A percentile compares a stretch with the other conserved stretches of the same genome.
These are phyloP conservation scores for Apophysomyces ossiformis DNA, from an alignment of 371 early-diverging fungal genomes.

Conservation along the genomic window DNA sequence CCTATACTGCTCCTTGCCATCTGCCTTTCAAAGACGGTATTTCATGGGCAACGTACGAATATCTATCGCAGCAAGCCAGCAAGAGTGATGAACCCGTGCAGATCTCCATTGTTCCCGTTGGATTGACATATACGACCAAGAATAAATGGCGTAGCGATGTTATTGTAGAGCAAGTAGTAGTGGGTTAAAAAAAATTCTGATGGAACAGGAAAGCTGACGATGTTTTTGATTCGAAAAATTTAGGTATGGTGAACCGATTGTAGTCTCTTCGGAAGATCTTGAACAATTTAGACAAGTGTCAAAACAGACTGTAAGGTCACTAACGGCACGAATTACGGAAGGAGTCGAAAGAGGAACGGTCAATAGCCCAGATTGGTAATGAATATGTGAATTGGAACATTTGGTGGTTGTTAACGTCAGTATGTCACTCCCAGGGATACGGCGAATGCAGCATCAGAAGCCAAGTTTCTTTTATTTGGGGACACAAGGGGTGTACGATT, in stretches of 20 bases:
- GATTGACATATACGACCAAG: slow-evolving; percentile 62
- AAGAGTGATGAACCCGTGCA: neutral
- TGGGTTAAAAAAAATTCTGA: neutral
- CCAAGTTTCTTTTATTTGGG: slow-evolving; percentile 53
- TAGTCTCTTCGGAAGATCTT: slow-evolving; percentile 36
- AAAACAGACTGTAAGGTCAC: slow-evolving; percentile 47
- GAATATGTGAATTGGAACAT: neutral
- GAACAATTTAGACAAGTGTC: slow-evolving; percentile 45
- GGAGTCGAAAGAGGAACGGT: slow-evolving; percentile 57
- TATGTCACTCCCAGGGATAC: slow-evolving; percentile 44
- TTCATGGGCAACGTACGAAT: slow-evolving; percentile 59
- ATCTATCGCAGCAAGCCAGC: slow-evolving; percentile 33
- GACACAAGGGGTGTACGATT: slow-evolving; percentile 41
- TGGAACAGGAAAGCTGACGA: neutral
- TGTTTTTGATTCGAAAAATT: neutral
- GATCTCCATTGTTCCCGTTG: slow-evolving; percentile 51
- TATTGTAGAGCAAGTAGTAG: slow-evolving; percentile 50
- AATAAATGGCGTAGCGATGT: slow-evolving; percentile 61
- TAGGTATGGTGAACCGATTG: slow-evolving; percentile 57
- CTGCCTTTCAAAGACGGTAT: slow-evolving; percentile 60
- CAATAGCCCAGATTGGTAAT: slow-evolving; percentile 62
- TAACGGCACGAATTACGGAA: slow-evolving; percentile 51
- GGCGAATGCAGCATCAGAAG: slow-evolving; percentile 48
- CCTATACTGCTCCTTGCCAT: slow-evolving; percentile 58
- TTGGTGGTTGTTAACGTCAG: neutral